These are phyloP conservation scores for Boletus sp. DNA, from an alignment of 768 basidiomycete species.

Conservation along the genomic window DNA sequence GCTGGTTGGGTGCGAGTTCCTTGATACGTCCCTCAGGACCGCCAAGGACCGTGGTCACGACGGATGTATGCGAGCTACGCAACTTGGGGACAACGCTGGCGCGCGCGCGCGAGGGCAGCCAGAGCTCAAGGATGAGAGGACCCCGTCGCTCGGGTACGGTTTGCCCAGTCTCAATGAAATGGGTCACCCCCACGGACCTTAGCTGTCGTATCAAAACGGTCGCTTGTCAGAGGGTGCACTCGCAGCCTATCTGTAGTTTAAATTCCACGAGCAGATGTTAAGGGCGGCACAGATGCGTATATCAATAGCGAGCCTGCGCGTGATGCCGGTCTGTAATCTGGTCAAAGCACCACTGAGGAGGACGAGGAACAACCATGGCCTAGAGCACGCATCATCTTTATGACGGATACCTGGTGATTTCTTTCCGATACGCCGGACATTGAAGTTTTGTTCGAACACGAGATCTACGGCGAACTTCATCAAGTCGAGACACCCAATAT, in stretches of 20 bases:
- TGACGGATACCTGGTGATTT: slow-evolving; percentile 9
- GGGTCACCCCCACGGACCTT: neutral
- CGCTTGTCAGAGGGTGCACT: neutral
- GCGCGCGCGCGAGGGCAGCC: neutral
- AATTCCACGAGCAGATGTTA: neutral
- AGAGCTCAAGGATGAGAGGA: neutral
- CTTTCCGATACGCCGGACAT: neutral
- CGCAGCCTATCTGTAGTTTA: neutral
- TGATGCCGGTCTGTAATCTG: neutral
- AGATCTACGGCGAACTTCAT: neutral
- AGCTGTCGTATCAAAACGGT: neutral
- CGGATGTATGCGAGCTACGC: neutral
- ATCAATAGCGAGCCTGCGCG: neutral
- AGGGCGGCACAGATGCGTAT: neutral
- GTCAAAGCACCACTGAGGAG: neutral
- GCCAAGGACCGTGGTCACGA: neutral
- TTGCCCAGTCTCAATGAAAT: neutral
- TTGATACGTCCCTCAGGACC: neutral
- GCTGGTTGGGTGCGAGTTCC: neutral
- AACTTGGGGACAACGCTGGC: neutral
- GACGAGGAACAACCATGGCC: neutral
- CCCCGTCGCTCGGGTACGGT: neutral
- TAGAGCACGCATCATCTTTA: neutral
- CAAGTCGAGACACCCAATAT: neutral
- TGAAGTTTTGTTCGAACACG: neutral